Evolutionary conservation across 1,284 basidiomycete genomes (phyloP).

Genomic region (Cryptococcus wingfieldii): DNA sequence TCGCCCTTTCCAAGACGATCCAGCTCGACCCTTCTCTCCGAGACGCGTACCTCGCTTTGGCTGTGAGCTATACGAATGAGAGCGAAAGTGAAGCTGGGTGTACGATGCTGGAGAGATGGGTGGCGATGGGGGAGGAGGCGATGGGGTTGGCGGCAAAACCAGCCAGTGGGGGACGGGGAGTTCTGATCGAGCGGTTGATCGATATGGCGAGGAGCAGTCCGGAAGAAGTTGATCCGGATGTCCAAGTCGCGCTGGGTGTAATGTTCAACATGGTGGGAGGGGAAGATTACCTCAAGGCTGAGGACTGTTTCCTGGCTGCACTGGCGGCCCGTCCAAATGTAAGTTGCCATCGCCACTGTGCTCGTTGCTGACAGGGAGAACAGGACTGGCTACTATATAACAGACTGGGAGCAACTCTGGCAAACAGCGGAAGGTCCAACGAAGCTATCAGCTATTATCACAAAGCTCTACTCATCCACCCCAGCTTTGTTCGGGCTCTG

Average conservation of each 20-base stretch:
- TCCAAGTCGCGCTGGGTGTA: conserved; percentile 92
- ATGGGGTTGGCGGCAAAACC: neutral
- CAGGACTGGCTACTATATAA: conserved; percentile 96
- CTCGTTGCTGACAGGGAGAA: conserved; percentile 1
- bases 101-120: conserved; percentile 79
- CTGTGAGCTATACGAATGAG: conserved; percentile 91
- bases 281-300: conserved; percentile 84
- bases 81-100: conserved; percentile 68
- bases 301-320: conserved; percentile 91
- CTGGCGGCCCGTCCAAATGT: conserved; percentile 82
- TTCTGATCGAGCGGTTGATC: conserved; percentile 44
- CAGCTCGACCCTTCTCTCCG: conserved; percentile 73
- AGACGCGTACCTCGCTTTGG: conserved; percentile 84
- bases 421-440: conserved; percentile 78
- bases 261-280: conserved; percentile 71
- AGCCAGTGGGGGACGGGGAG: conserved; percentile 12
- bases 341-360: conserved; percentile 31
- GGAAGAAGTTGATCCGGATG: conserved; percentile 74
- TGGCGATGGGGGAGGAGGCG: conserved; percentile 32
- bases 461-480: conserved; percentile 82
- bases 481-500: conserved; percentile 88
- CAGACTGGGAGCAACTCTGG: conserved; percentile 90
- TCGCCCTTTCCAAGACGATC: conserved; percentile 75
- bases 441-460: conserved; percentile 88
- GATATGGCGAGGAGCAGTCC: conserved; percentile 47